phyloP scores from a whole-genome alignment of 768 basidiomycete species.

The Ramaria sp. region DNA sequence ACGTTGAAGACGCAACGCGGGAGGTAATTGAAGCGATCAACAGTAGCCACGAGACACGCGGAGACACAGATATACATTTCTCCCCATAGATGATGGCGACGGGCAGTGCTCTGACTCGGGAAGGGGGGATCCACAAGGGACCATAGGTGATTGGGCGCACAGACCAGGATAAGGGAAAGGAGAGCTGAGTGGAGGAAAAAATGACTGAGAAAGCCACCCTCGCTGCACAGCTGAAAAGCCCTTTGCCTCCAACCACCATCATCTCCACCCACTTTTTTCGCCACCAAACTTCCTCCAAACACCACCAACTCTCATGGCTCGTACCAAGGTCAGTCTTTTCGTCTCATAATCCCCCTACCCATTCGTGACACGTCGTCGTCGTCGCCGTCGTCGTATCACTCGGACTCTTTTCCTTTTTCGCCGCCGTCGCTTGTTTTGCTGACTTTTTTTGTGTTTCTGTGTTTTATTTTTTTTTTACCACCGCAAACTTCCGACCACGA shows the following conservation, averaged over 20 bases:
- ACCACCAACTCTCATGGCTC: constrained; percentile 3
- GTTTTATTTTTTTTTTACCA: neutral
- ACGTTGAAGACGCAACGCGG: too few relatives aligned
- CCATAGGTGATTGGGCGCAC: neutral
- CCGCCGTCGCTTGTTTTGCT: constrained; percentile 1
- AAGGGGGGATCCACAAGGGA: too few relatives aligned
- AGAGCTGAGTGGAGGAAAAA: neutral
- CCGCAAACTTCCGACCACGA: neutral
- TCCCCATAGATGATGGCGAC: too few relatives aligned
- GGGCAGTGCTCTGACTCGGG: too few relatives aligned
- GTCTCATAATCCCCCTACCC: neutral
- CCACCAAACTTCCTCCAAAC: neutral
- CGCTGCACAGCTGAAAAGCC: neutral
- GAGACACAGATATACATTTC: too few relatives aligned
- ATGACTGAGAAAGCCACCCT: neutral
- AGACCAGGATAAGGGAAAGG: neutral
- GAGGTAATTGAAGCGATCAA: too few relatives aligned
- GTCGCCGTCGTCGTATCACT: neutral
- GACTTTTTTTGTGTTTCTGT: neutral
- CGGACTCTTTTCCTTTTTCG: neutral
- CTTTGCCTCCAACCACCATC: constrained; percentile 8
- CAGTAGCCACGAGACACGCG: too few relatives aligned
- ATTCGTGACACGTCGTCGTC: too few relatives aligned
- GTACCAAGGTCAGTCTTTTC: constrained; percentile 8
- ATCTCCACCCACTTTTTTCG: neutral